Conservation (phyloP, 208 protist genomes). For the Dictyostelium gargantuum region DNA sequence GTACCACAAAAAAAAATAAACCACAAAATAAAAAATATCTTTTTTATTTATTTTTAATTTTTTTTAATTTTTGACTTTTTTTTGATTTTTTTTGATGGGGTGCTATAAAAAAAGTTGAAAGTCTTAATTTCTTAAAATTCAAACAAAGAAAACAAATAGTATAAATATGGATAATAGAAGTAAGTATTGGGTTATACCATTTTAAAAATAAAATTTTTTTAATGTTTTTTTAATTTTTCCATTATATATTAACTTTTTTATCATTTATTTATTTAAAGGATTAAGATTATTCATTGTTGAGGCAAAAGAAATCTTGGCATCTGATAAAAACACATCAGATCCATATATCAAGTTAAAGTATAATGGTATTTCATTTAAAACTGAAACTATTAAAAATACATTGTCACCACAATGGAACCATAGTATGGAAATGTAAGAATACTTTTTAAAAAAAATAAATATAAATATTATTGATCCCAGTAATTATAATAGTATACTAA, state of each 20-base stretch:
- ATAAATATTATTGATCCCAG: no score
- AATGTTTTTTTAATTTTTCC: neutral
- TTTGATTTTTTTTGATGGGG: no score
- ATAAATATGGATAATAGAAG: neutral
- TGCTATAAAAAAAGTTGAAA: no score
- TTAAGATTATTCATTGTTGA: constrained; percentile 16
- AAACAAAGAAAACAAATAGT: no score
- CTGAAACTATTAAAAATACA: constrained; percentile 5
- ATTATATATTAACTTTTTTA: neutral
- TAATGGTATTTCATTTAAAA: neutral
- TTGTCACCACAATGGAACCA: constrained; percentile 16
- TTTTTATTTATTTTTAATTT: neutral
- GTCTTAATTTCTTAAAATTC: no score
- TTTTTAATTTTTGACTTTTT: no score
- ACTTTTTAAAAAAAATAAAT: no score
- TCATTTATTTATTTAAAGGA: neutral
- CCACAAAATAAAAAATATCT: neutral
- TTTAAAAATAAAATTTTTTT: neutral
- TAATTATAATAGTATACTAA: no score
- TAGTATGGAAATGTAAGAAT: neutral
- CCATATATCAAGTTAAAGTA: neutral
- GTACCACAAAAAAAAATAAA: no score
- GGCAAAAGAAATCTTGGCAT: neutral
- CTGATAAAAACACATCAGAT: neutral
- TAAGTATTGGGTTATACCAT: no score